Percentiles rank a stretch among this genome's conserved stretches.
Evolutionary conservation across 1,284 basidiomycete species (phyloP).

Genomic region (Anthracocystis panici-leucophaei): DNA sequence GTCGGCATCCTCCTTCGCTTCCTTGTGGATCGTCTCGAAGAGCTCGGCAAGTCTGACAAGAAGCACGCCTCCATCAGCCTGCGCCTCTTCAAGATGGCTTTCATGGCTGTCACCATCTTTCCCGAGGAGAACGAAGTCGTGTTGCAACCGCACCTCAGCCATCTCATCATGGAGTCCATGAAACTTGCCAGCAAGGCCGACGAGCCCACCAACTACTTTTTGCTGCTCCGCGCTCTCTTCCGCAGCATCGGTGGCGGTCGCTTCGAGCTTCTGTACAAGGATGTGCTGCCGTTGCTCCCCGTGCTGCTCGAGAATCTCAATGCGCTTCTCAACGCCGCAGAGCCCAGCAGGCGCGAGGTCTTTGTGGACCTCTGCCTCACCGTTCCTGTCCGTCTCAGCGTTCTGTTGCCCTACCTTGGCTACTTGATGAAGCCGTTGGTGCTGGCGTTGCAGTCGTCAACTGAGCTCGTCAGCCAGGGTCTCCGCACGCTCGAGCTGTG

Average conservation of each 20-base stretch:
- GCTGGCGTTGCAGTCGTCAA: slow-evolving; percentile 81
- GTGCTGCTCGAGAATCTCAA: slow-evolving; percentile 97
- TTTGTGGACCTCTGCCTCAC: slow-evolving; percentile 98
- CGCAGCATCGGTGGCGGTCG: slow-evolving; percentile 97
- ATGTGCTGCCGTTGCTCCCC: slow-evolving; percentile 93
- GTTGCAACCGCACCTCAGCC: slow-evolving; percentile 89
- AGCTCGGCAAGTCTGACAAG: slow-evolving; percentile 88
- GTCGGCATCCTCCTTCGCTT: slow-evolving; percentile 91
- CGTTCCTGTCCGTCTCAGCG: slow-evolving; percentile 93
- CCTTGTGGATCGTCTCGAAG: slow-evolving; percentile 82
- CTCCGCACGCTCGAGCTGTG: slow-evolving; percentile 97
- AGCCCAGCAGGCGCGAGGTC: slow-evolving; percentile 63
- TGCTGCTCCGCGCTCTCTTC: slow-evolving; percentile 93
- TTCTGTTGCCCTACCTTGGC: slow-evolving; percentile 92
- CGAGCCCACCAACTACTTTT: slow-evolving; percentile 92
- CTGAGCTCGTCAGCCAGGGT: slow-evolving; percentile 94
- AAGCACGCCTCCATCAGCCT: slow-evolving; percentile 79
- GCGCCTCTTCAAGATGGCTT: slow-evolving; percentile 95
- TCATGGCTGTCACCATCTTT: slow-evolving; percentile 85
- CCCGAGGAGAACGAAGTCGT: slow-evolving; percentile 88
- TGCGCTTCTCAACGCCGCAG: slow-evolving; percentile 66
- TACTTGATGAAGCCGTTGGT: slow-evolving; percentile 98
- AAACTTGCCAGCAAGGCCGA: slow-evolving; percentile 90
- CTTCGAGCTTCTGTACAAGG: slow-evolving; percentile 95
- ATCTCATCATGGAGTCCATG: slow-evolving; percentile 97